Conservation (phyloP, 2,329 filamentous ascomycete genomes). For the Diplocarpon mali region DNA sequence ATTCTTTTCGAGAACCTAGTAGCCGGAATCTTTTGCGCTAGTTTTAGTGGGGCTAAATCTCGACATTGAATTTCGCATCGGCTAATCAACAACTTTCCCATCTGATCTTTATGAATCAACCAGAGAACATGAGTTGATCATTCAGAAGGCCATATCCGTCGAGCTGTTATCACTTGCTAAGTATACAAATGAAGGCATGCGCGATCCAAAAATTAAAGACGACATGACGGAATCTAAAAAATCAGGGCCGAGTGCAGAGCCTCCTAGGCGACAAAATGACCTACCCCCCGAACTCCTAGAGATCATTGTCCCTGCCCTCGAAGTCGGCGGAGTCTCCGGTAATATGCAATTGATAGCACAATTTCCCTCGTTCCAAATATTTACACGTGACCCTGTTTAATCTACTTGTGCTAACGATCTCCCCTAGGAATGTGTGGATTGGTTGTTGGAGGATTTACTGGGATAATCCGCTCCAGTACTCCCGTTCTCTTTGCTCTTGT, state of each 20-base stretch:
- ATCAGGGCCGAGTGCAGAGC: slow-evolving; percentile 3
- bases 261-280: slow-evolving; percentile 6
- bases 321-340: slow-evolving; percentile 52
- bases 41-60: too few species aligned
- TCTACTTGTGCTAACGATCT: slow-evolving; percentile 6
- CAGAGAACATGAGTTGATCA: too few species aligned
- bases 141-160: not conserved
- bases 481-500: slow-evolving; percentile 61
- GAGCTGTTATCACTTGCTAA: not conserved
- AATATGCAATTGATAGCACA: slow-evolving; percentile 5
- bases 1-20: slow-evolving; percentile 4
- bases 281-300: slow-evolving; percentile 35
- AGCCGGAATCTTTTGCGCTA: too few species aligned
- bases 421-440: slow-evolving; percentile 46
- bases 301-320: slow-evolving; percentile 40
- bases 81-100: not conserved
- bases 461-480: slow-evolving; percentile 56
- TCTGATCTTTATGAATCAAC: too few species aligned
- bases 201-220: slow-evolving; percentile 18
- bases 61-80: too few species aligned
- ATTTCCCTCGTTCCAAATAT: not conserved
- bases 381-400: slow-evolving; percentile 10
- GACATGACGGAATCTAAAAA: slow-evolving; percentile 15
- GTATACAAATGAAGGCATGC: slow-evolving; percentile 21
- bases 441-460: slow-evolving; percentile 55